phyloP scores from a whole-genome alignment of 2,329 filamentous ascomycete genomes.

The Drechslera avenae region DNA sequence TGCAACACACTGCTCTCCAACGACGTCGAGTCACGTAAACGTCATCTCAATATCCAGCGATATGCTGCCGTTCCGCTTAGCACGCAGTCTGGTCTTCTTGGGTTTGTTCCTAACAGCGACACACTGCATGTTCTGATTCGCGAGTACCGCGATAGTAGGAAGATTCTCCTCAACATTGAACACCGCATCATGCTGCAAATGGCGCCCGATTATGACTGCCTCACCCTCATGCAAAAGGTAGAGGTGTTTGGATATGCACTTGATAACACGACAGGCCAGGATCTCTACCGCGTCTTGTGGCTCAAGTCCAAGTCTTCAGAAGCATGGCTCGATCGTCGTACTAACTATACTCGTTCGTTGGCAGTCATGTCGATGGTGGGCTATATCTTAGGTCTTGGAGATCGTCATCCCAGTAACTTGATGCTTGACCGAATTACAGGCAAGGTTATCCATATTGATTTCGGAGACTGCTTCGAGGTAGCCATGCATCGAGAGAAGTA shows the following conservation, averaged over 20 bases:
- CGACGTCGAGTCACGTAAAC: constrained; percentile 95
- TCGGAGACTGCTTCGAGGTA: constrained; percentile 98
- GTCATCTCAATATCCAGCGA: constrained; percentile 92
- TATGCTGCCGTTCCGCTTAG: constrained; percentile 97
- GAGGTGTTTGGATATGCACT: constrained; percentile 99
- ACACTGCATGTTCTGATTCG: constrained; percentile 95
- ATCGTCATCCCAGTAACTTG: constrained; percentile 95
- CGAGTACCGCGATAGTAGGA: constrained; percentile 94
- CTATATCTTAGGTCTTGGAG: constrained; percentile 94
- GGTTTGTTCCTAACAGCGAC: constrained; percentile 97
- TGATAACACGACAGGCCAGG: constrained; percentile 98
- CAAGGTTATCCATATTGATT: constrained; percentile 98
- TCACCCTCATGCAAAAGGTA: constrained; percentile 99
- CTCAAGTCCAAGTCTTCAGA: constrained; percentile 98
- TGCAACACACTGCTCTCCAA: constrained; percentile 94
- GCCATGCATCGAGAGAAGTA: constrained; percentile 99
- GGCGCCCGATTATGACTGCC: constrained; percentile 97
- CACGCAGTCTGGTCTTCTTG: constrained; percentile 91
- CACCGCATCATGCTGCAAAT: constrained; percentile 99
- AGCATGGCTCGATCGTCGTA: constrained; percentile 94
- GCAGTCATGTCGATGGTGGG: constrained; percentile 99
- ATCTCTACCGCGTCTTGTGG: constrained; percentile 97
- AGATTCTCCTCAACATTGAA: constrained; percentile 98
- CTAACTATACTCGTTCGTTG: constrained; percentile 97
- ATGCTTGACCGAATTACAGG: constrained; percentile 96